Conservation (phyloP, 1,284 basidiomycete species). For the Ceratobasidium sp. region DNA sequence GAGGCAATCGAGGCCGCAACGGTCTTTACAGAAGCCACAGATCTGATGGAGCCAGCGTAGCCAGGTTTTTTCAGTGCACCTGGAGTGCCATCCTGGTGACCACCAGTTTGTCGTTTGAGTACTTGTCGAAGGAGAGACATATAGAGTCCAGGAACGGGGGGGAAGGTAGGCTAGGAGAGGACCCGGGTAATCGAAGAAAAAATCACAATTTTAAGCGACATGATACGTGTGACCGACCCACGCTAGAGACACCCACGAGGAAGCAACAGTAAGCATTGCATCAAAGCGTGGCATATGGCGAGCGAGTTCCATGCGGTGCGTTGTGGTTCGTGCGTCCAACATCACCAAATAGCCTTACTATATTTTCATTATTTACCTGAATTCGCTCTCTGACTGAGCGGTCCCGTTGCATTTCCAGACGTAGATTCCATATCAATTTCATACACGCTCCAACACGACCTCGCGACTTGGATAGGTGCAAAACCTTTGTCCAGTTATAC, state of each 20-base stretch:
- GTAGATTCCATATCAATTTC: no score
- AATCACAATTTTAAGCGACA: background rate
- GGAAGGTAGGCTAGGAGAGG: background rate
- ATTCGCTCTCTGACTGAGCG: no score
- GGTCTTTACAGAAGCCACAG: slow-evolving; percentile 22
- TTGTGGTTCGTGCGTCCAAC: background rate
- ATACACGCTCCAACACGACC: no score
- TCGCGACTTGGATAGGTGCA: no score
- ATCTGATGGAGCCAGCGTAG: slow-evolving; percentile 21
- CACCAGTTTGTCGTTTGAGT: slow-evolving; percentile 2
- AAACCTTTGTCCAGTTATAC: no score
- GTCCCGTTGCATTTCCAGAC: no score
- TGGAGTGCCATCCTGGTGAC: background rate
- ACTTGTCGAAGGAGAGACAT: slow-evolving; percentile 31
- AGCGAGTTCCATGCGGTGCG: background rate
- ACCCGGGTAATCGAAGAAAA: background rate
- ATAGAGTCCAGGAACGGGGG: background rate
- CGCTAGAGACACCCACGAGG: background rate
- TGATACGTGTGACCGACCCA: background rate
- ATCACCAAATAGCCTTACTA: background rate
- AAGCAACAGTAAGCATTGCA: background rate
- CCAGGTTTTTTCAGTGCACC: slow-evolving; percentile 5
- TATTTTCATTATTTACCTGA: no score
- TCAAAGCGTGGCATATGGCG: slow-evolving; percentile 1
- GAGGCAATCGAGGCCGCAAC: slow-evolving; percentile 35